Base-by-base conservation (phyloP, 75 land plant species). In the Adiantum capillusveneris region DNA sequence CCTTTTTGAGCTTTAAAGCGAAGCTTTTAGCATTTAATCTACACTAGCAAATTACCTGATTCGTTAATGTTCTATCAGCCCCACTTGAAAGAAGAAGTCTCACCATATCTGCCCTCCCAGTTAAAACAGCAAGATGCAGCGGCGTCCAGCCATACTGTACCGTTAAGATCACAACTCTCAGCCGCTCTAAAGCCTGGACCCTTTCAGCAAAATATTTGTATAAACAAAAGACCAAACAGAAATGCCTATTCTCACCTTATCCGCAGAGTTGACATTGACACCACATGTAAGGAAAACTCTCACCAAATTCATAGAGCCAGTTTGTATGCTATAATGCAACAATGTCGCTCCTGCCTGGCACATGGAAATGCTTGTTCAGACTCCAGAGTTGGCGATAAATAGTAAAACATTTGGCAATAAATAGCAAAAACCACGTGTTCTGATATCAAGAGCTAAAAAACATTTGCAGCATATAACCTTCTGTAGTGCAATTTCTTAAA, bases 111-210 rank as follows among this genome's bases (percentile, higher is more conserved):
- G 84, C 81, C 67, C 90, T 72, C 54, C 75, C 75, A 44, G 74
- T 61, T 65, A 86, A 90, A 29, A 90, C 91, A 53, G 91, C 90
- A 55, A 90, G 74, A 75, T 90, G 96, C 48, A 90, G 69, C 25
- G 96, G 96, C 14, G 91, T 90, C 96, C 96, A 90, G 22, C 96
- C 90, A 78, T 83, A 76, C 96, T 89, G 53, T 25, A 59, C 19
- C 45, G 14, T 20, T 22, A 62, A 62, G 12, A 46, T 46, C 49
- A 51, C 24, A 37, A 63, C n/a, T 26, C 6, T 58, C 31, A 17
- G 27, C n/a, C n/a, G 29, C 6, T 2, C 48, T n/a, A 31, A 58
- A 3, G 17, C 14, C 12, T 7, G 31, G 9, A 5, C 37, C 9
- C 37, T 34, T 9, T 34, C 9, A 34, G 37, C 9, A 9, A 41